Conservation (phyloP, 2,329 filamentous ascomycete species). For the Aspergillus ruber region DNA sequence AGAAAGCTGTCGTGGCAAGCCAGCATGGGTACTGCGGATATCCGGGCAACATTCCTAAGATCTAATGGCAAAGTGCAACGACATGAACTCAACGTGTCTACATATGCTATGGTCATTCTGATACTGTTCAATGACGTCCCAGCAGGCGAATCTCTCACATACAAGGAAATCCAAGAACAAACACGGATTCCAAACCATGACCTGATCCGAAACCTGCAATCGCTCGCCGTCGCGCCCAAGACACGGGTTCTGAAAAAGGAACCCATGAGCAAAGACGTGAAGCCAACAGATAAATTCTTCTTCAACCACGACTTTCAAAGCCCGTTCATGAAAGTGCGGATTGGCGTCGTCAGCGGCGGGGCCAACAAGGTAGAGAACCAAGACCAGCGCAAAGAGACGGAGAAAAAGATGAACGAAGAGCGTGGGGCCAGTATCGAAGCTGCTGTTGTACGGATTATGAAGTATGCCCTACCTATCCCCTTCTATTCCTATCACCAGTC, state of each 20-base stretch:
- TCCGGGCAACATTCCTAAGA: constrained; percentile 71
- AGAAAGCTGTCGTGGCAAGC: constrained; percentile 79
- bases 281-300: constrained; percentile 67
- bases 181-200: constrained; percentile 73
- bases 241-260: constrained; percentile 75
- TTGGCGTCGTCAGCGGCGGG: constrained; percentile 68
- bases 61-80: constrained; percentile 65
- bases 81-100: constrained; percentile 88
- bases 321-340: constrained; percentile 81
- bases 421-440: constrained; percentile 46
- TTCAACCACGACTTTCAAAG: constrained; percentile 79
- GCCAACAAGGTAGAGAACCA: constrained; percentile 78
- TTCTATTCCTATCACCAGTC: not conserved
- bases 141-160: constrained; percentile 46
- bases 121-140: constrained; percentile 79
- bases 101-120: constrained; percentile 85
- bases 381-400: constrained; percentile 48
- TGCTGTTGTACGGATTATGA: constrained; percentile 50
- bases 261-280: constrained; percentile 70
- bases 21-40: constrained; percentile 74
- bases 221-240: constrained; percentile 76
- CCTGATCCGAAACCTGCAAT: constrained; percentile 70
- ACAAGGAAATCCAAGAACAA: constrained; percentile 72
- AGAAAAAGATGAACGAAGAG: constrained; percentile 46
- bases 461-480: constrained; percentile 28